Conservation (phyloP, 345 rosid species). For the Camelina sativa region DNA sequence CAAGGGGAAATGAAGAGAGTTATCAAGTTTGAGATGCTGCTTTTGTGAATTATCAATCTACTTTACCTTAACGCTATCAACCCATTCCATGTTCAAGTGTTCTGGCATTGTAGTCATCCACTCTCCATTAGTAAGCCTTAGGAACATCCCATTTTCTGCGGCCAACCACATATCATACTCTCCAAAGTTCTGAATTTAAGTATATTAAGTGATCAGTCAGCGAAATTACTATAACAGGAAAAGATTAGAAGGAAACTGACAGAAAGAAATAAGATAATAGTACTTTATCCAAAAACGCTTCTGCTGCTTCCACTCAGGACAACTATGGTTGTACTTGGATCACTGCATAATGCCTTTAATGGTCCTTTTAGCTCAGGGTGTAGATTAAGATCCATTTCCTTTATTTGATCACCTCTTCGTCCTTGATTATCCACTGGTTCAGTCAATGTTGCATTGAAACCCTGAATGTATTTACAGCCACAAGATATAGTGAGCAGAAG, state of each 20-base stretch:
- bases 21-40: not conserved
- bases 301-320: conserved; percentile 93
- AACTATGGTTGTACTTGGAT: conserved; percentile 78
- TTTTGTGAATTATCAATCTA: conserved; percentile 9
- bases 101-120: conserved; percentile 99
- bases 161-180: conserved; percentile 95
- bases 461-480: conserved; percentile 53
- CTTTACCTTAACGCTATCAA: conserved; percentile 91
- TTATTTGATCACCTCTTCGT: conserved; percentile 93
- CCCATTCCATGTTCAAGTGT: conserved; percentile 99
- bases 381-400: conserved; percentile 94
- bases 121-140: conserved; percentile 75
- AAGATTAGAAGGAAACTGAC: not conserved
- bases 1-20: conserved; percentile 30
- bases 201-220: conserved; percentile 11
- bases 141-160: conserved; percentile 98
- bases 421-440: conserved; percentile 91
- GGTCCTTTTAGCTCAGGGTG: conserved; percentile 81
- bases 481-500: not conserved
- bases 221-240: conserved; percentile 15
- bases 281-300: conserved; percentile 76
- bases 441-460: conserved; percentile 94
- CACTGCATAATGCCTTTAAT: conserved; percentile 69
- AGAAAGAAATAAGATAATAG: conserved; percentile 4
- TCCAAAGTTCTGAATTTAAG: conserved; percentile 68